These are phyloP conservation scores for Auriscalpium microsporum DNA, from an alignment of 768 basidiomycete genomes.

Conservation along the genomic window DNA sequence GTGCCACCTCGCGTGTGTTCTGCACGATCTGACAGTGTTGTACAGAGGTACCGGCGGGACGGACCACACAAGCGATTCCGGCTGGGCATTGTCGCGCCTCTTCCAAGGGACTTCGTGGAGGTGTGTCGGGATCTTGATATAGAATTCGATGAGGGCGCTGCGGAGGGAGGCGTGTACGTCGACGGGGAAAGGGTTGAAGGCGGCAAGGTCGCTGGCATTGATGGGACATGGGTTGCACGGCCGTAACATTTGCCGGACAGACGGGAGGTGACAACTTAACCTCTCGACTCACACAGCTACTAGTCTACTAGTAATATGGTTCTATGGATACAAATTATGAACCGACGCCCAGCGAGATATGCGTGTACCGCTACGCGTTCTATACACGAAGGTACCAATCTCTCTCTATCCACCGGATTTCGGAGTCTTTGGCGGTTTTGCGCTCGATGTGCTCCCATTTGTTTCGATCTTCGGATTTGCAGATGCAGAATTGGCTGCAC, in stretches of 20 bases:
- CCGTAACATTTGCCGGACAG: too few relatives aligned
- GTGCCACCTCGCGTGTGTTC: neutral
- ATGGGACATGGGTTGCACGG: slow-evolving; percentile 5
- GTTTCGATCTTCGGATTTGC: neutral
- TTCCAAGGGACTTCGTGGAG: slow-evolving; percentile 10
- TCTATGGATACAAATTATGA: neutral
- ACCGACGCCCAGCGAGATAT: neutral
- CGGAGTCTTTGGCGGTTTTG: neutral
- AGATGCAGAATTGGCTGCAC: neutral
- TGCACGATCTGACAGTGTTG: neutral
- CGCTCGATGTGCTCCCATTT: neutral
- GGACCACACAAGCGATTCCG: slow-evolving; percentile 11
- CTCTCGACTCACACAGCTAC: neutral
- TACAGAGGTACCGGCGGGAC: slow-evolving; percentile 9
- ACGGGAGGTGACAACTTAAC: too few relatives aligned
- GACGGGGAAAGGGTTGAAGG: slow-evolving; percentile 2
- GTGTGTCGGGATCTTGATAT: slow-evolving; percentile 7
- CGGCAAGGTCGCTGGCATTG: slow-evolving; percentile 1
- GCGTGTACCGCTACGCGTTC: neutral
- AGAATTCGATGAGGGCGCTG: neutral
- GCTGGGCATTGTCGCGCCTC: slow-evolving; percentile 10
- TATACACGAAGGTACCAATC: too few relatives aligned
- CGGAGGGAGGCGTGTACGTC: slow-evolving; percentile 7
- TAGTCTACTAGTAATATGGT: neutral
- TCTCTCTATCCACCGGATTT: neutral